These are phyloP conservation scores for Talaromyces proteolyticus DNA, from an alignment of 495 filamentous ascomycete species.

Conservation along the genomic window DNA sequence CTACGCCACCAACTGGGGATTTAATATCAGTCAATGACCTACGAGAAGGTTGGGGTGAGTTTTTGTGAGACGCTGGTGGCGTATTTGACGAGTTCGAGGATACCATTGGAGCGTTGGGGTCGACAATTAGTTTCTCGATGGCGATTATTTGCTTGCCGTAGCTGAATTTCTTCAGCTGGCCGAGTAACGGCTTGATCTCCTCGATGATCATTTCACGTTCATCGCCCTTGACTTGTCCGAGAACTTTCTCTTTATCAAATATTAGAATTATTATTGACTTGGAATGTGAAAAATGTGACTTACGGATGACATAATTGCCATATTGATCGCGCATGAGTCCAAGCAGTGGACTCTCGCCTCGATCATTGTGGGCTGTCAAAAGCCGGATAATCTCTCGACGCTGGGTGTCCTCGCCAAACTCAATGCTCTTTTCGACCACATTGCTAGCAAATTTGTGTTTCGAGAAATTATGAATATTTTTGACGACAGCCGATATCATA, in stretches of 20 bases:
- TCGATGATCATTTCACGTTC: constrained; percentile 65
- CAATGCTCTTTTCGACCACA: constrained; percentile 92
- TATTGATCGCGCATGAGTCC: constrained; percentile 85
- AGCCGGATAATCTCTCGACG: constrained; percentile 63
- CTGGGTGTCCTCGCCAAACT: constrained; percentile 63
- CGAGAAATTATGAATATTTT: constrained; percentile 66
- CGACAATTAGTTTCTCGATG: constrained; percentile 58
- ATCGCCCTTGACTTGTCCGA: constrained; percentile 57
- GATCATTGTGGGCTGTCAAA: constrained; percentile 52
- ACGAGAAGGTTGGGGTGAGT: constrained; percentile 35
- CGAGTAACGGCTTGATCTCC: constrained; percentile 68
- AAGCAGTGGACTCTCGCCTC: constrained; percentile 62
- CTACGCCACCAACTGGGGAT: constrained; percentile 26
- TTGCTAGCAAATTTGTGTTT: constrained; percentile 98
- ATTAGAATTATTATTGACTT: constrained; percentile 26
- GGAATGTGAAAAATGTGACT: constrained; percentile 25
- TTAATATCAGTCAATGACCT: constrained; percentile 26
- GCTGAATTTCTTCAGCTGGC: constrained; percentile 63
- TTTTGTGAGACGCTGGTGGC: constrained; percentile 42
- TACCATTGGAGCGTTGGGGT: constrained; percentile 22
- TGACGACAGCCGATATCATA: constrained; percentile 69
- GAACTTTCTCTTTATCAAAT: constrained; percentile 62
- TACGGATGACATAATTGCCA: constrained; percentile 97
- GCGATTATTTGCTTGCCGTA: constrained; percentile 77
- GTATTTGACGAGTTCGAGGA: constrained; percentile 29